Percentiles rank a stretch among this genome's conserved stretches.
Evolutionary conservation across 768 basidiomycete genomes (phyloP).

Genomic region (Holtermannia corniformis): DNA sequence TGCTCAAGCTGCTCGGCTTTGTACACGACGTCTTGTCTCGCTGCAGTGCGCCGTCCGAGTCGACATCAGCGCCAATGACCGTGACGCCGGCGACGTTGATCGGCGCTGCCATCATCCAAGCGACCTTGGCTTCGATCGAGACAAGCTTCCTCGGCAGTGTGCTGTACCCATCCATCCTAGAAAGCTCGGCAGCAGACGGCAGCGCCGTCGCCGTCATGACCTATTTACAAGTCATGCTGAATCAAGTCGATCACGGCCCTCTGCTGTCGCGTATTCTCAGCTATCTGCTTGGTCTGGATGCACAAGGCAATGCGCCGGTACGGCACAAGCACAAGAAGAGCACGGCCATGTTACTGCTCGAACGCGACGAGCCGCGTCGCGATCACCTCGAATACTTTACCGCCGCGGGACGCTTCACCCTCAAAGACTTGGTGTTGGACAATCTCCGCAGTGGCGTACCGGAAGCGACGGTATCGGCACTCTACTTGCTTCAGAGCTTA

Average conservation of each 20-base stretch:
- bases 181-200: constrained; percentile 87
- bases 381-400: constrained; percentile 59
- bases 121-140: constrained; percentile 71
- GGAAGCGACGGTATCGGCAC: constrained; percentile 60
- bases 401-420: constrained; percentile 75
- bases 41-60: constrained; percentile 9
- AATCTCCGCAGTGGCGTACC: constrained; percentile 63
- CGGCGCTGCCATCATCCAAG: constrained; percentile 69
- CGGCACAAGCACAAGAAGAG: constrained; percentile 56
- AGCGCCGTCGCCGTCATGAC: constrained; percentile 93
- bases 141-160: constrained; percentile 86
- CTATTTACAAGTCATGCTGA: constrained; percentile 65
- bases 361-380: constrained; percentile 69
- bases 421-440: constrained; percentile 76
- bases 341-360: constrained; percentile 80
- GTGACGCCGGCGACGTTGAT: constrained; percentile 48
- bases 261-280: constrained; percentile 14
- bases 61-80: constrained; percentile 2
- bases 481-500: constrained; percentile 71
- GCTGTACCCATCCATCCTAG: constrained; percentile 81
- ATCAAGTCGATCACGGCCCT: constrained; percentile 26
- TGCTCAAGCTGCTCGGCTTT: constrained; percentile 83
- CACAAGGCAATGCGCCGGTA: neutral
- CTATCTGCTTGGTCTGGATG: constrained; percentile 14
- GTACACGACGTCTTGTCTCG: constrained; percentile 76